Base-by-base conservation (phyloP, 2,329 filamentous ascomycete genomes). In the Phymatotrichopsis omnivora region DNA sequence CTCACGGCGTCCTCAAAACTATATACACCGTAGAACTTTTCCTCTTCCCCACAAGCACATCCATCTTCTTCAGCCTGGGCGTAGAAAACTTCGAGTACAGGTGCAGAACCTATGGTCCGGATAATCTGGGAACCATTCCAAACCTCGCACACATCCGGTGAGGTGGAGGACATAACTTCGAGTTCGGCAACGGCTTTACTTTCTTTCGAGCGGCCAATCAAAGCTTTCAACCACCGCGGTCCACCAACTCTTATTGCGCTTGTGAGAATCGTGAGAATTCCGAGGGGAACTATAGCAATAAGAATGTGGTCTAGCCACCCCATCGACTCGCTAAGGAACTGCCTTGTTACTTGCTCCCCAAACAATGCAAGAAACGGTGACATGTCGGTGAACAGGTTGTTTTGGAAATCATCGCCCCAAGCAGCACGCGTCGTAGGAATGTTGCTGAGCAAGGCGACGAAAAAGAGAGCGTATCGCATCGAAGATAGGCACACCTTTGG, bases 211-310 rank as follows among this genome's bases (percentile, higher is more conserved):
- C 65, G 47, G 0, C 67, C 67, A 8, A 70, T 58, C 19, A 68
- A 60, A 2, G 67, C 63, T 12, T 61, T 58, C 35, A 53, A 20
- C 46, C 47, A 55, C 5, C 23, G 20, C 19, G 49, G 47, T 19
- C 41, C 0, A 61, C 63, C 39, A 56, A 65, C 20, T 45, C 61
- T 56, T 23, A 62, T 61, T 1, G 54, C 55, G 8, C 53, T 57
- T 22, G 61, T 56, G 1, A 68, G 45, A 1, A 58, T 57, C 0
- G 66, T 68, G 7, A 69, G 47, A 17, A 69, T 62, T 0, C 67
- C 66, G 1, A 72, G 44, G 0, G 69, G 69, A 0, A 62, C 67
- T 35, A 70, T 61, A 0, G 69, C 64, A 14, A 73, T 62, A 3
- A 69, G 63, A 2, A 72, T 54, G 23, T 64, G 64, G 25, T 72